phyloP scores from a whole-genome alignment of 192 early-diverging fungal genomes.

The Coemansia aciculifera region DNA sequence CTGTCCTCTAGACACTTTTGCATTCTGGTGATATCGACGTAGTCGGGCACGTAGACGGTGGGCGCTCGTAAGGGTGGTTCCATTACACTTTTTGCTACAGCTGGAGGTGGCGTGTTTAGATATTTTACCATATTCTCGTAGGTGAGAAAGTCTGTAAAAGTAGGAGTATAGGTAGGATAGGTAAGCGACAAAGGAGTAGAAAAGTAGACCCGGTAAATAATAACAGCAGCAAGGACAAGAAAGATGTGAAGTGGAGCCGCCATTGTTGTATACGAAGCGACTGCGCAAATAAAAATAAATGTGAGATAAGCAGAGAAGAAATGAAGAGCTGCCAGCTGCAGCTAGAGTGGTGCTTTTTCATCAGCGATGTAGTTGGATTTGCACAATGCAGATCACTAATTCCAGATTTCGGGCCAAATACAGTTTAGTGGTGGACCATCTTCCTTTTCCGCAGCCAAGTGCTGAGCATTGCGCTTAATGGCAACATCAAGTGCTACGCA shows the following conservation, averaged over 20 bases:
- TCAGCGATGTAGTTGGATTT: neutral
- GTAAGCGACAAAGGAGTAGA: neutral
- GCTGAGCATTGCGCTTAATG: too few species aligned
- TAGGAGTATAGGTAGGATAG: neutral
- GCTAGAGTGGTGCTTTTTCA: neutral
- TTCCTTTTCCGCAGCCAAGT: neutral
- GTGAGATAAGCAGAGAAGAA: neutral
- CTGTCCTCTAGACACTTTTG: conserved; percentile 9
- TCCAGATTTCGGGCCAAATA: neutral
- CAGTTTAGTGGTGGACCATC: neutral
- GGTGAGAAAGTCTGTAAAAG: neutral
- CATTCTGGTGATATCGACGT: neutral
- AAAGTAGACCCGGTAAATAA: neutral
- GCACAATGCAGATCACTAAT: neutral
- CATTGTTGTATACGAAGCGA: neutral
- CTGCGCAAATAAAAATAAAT: conserved; percentile 8
- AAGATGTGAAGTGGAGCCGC: neutral
- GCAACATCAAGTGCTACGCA: neutral
- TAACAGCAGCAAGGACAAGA: neutral
- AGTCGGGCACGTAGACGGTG: conserved; percentile 1
- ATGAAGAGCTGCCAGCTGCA: neutral
- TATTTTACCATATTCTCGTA: neutral
- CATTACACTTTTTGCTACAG: neutral
- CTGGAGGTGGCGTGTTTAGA: neutral
- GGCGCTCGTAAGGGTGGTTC: neutral